These are phyloP conservation scores for Candida ipomoeae DNA, from an alignment of 805 yeast species.

Conservation along the genomic window DNA sequence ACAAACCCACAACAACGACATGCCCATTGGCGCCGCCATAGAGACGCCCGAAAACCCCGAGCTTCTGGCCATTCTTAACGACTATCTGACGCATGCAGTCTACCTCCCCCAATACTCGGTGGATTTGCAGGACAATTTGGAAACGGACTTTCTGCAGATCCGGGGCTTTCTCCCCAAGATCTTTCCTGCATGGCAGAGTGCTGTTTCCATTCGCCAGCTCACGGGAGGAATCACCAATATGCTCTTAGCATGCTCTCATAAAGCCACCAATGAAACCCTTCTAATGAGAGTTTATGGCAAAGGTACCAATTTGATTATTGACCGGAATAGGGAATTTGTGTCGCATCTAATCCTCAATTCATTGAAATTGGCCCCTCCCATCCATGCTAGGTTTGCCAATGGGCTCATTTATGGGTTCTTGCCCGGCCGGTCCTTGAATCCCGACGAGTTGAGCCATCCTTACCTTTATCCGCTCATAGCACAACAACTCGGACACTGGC, in stretches of 20 bases:
- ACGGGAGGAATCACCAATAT: slow-evolving; percentile 66
- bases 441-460: slow-evolving; percentile 48
- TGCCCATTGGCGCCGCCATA: slow-evolving; percentile 1
- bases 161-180: slow-evolving; percentile 37
- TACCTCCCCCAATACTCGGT: slow-evolving; percentile 45
- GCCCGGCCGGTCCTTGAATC: slow-evolving; percentile 57
- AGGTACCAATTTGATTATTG: slow-evolving; percentile 68
- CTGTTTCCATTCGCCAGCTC: slow-evolving; percentile 39
- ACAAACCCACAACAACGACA: neutral
- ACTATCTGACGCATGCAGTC: slow-evolving; percentile 44
- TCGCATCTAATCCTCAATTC: slow-evolving; percentile 62
- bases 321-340: slow-evolving; percentile 68
- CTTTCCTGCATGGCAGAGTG: slow-evolving; percentile 41
- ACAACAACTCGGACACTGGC: slow-evolving; percentile 69
- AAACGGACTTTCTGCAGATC: slow-evolving; percentile 35
- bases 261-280: slow-evolving; percentile 30
- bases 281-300: slow-evolving; percentile 70
- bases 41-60: slow-evolving; percentile 2
- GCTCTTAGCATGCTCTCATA: slow-evolving; percentile 46
- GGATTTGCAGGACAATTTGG: slow-evolving; percentile 33
- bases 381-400: slow-evolving; percentile 64
- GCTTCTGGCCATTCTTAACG: slow-evolving; percentile 15
- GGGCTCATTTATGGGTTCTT: slow-evolving; percentile 70
- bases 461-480: slow-evolving; percentile 56
- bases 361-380: slow-evolving; percentile 60